Evolutionary conservation across 73 alveolate species (phyloP).

Genomic region (Paramecium primaurelia): DNA sequence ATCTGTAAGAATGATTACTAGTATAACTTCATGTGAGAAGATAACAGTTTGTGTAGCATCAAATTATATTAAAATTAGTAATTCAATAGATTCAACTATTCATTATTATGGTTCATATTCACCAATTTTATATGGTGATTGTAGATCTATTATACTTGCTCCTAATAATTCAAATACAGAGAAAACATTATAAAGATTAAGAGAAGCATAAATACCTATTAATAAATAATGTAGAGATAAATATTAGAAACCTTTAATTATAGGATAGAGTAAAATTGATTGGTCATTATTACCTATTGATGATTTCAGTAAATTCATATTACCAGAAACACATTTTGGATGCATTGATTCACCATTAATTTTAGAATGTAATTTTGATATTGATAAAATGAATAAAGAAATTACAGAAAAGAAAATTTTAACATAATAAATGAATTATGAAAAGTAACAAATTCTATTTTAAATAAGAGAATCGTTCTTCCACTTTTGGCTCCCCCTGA

Average conservation of each 20-base stretch:
- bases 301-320: conserved; percentile 33
- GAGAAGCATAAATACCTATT: conserved; percentile 48
- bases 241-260: conserved; percentile 56
- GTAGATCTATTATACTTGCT: conserved; percentile 56
- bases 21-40: conserved; percentile 63
- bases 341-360: neutral
- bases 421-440: conserved; percentile 67
- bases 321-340: conserved; percentile 53
- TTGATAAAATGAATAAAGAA: conserved; percentile 8
- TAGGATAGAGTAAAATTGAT: conserved; percentile 45
- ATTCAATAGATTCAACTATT: conserved; percentile 51
- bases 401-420: conserved; percentile 1
- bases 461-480: conserved; percentile 29
- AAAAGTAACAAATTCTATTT: conserved; percentile 27
- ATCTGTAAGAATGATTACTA: conserved; percentile 52
- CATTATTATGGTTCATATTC: conserved; percentile 55
- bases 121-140: conserved; percentile 65
- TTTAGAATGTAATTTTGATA: conserved; percentile 1
- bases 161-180: conserved; percentile 60
- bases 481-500: conserved; percentile 64
- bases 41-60: conserved; percentile 57
- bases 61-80: conserved; percentile 47
- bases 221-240: conserved; percentile 36
- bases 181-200: conserved; percentile 35
- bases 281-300: conserved; percentile 50